A percentile compares a stretch with the other conserved stretches of the same genome.
These are phyloP conservation scores for Talaromyces marneffei DNA, from an alignment of 2,329 filamentous ascomycete species.

Conservation along the genomic window DNA sequence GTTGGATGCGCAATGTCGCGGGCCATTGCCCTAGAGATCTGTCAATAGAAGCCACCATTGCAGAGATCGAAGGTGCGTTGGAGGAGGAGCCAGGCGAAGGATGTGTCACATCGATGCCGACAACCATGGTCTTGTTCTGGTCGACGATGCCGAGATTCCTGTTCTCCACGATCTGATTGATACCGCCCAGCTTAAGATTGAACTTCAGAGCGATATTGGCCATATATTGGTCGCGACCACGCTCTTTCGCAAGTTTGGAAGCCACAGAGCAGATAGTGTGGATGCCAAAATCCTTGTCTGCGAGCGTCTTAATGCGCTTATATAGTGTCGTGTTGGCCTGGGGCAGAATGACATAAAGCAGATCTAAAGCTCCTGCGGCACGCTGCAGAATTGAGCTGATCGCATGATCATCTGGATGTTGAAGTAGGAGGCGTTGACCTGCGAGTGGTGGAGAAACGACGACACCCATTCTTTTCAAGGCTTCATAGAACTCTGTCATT, in stretches of 20 bases:
- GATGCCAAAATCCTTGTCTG: conserved; percentile 55
- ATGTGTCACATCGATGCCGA: conserved; percentile 86
- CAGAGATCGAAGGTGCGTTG: conserved; percentile 67
- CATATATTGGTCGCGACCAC: conserved; percentile 47
- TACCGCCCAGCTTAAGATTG: conserved; percentile 71
- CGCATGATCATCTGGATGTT: conserved; percentile 1
- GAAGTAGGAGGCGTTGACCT: neutral
- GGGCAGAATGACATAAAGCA: conserved; percentile 3
- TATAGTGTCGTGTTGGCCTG: conserved; percentile 38
- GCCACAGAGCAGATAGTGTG: conserved; percentile 61
- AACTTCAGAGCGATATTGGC: conserved; percentile 71
- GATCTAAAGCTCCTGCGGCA: neutral
- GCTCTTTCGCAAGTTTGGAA: conserved; percentile 42
- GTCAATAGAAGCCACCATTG: conserved; percentile 72
- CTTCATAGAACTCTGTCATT: neutral
- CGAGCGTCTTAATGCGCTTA: conserved; percentile 60
- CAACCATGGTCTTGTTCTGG: conserved; percentile 71
- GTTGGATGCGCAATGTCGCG: conserved; percentile 62
- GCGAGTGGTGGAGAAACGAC: neutral
- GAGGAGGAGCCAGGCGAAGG: conserved; percentile 61
- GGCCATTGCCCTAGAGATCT: conserved; percentile 69
- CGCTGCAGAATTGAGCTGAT: neutral
- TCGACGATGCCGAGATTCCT: conserved; percentile 54
- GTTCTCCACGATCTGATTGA: conserved; percentile 58
- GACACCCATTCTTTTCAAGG: neutral